Conservation (phyloP, 331 rosid species). For the Pyrus hybrid region DNA sequence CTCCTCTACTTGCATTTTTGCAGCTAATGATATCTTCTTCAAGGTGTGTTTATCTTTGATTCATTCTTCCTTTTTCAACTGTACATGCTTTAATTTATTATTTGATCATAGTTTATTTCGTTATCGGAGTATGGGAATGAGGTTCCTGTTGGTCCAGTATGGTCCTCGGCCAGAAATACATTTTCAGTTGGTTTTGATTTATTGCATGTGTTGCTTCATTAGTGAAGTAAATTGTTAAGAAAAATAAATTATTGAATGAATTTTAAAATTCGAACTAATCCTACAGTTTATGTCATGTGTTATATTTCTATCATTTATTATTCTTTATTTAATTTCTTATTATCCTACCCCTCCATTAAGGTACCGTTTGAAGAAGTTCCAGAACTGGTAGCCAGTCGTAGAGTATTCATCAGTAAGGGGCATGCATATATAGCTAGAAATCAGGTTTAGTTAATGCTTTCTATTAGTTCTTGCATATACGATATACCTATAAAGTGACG, state of each 20-base stretch:
- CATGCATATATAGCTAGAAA: constrained; percentile 71
- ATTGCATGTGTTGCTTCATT: neutral
- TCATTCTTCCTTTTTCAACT: neutral
- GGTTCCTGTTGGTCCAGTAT: neutral
- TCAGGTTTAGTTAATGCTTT: constrained; percentile 53
- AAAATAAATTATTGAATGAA: neutral
- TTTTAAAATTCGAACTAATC: neutral
- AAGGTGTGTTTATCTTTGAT: constrained; percentile 41
- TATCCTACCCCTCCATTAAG: constrained; percentile 27
- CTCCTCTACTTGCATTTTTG: constrained; percentile 11
- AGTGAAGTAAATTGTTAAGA: neutral
- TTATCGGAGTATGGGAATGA: neutral
- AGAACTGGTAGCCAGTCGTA: constrained; percentile 85
- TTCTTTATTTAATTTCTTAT: neutral
- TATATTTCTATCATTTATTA: constrained; percentile 1
- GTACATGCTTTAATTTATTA: neutral
- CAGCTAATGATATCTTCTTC: constrained; percentile 62
- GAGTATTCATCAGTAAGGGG: constrained; percentile 71
- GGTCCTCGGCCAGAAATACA: neutral
- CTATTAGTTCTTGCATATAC: constrained; percentile 4
- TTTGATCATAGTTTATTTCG: neutral
- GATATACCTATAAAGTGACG: neutral
- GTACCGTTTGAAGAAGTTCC: constrained; percentile 97
- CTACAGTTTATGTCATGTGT: neutral
- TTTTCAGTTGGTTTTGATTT: neutral